Conservation (phyloP, 371 early-diverging fungal genomes). For the Encephalitozoon romaleae region DNA sequence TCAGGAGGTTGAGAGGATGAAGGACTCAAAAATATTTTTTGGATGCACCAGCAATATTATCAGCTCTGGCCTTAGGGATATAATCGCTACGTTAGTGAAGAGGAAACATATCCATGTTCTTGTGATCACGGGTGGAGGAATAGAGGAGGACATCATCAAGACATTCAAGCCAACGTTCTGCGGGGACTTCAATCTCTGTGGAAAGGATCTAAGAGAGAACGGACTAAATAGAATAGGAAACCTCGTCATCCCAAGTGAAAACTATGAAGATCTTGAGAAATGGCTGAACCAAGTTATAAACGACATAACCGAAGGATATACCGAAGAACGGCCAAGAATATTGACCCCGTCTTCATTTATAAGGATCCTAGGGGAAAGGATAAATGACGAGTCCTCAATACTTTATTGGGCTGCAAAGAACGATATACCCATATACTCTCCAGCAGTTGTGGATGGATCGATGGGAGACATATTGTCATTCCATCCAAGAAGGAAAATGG, state of each 20-base stretch:
- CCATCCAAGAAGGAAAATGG: conserved; percentile 69
- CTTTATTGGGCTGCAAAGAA: conserved; percentile 86
- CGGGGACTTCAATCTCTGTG: conserved; percentile 72
- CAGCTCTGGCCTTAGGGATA: conserved; percentile 86
- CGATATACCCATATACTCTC: conserved; percentile 90
- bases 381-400: conserved; percentile 78
- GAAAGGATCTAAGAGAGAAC: conserved; percentile 71
- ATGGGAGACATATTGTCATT: conserved; percentile 92
- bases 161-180: conserved; percentile 79
- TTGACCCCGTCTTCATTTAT: conserved; percentile 90
- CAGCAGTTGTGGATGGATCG: conserved; percentile 93
- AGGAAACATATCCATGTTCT: conserved; percentile 70
- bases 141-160: conserved; percentile 98
- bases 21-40: conserved; percentile 56
- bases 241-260: conserved; percentile 91
- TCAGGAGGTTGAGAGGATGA: conserved; percentile 58
- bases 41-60: conserved; percentile 82
- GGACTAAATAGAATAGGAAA: conserved; percentile 96
- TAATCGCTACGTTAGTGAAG: conserved; percentile 77
- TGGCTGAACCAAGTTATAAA: conserved; percentile 89
- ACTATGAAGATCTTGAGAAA: conserved; percentile 93
- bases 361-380: conserved; percentile 80
- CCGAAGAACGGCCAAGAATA: conserved; percentile 58
- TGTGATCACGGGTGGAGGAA: conserved; percentile 89
- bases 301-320: conserved; percentile 62